These are phyloP conservation scores for Colletotrichum siamense DNA, from an alignment of 2,329 filamentous ascomycete genomes.

Conservation along the genomic window DNA sequence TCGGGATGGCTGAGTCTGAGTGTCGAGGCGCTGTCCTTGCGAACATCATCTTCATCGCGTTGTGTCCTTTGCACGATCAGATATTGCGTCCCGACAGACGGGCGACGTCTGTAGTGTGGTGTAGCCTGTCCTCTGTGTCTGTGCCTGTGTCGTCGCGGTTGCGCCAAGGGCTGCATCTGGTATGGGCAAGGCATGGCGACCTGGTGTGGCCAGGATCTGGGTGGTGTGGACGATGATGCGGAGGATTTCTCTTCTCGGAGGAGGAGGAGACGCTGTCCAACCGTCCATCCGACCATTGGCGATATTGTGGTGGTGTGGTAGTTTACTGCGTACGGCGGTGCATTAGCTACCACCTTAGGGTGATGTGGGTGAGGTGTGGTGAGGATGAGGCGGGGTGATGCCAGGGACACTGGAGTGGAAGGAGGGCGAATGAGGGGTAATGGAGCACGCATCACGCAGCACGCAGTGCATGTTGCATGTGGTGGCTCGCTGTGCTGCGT, in stretches of 20 bases:
- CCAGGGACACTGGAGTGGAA: background rate
- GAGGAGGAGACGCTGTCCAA: background rate
- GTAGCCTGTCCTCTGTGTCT: background rate
- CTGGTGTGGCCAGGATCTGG: background rate
- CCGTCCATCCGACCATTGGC: background rate
- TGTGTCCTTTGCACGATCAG: background rate
- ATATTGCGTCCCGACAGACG: background rate
- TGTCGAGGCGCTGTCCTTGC: conserved; percentile 6
- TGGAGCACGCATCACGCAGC: background rate
- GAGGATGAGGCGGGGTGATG: conserved; percentile 9
- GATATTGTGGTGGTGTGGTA: background rate
- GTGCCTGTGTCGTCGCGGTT: background rate
- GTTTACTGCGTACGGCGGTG: background rate
- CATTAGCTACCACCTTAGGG: background rate
- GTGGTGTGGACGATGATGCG: background rate
- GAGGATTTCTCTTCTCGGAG: background rate
- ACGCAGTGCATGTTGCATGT: background rate
- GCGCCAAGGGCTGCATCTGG: background rate
- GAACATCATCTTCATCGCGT: conserved; percentile 2
- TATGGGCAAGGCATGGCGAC: conserved; percentile 3
- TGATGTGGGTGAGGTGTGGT: conserved; percentile 2
- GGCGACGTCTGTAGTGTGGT: background rate
- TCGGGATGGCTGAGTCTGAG: background rate
- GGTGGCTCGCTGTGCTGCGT: background rate
- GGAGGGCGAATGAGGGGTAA: conserved; percentile 1